phyloP scores from a whole-genome alignment of 2,329 filamentous ascomycete genomes.

The Trichothecium roseum region DNA sequence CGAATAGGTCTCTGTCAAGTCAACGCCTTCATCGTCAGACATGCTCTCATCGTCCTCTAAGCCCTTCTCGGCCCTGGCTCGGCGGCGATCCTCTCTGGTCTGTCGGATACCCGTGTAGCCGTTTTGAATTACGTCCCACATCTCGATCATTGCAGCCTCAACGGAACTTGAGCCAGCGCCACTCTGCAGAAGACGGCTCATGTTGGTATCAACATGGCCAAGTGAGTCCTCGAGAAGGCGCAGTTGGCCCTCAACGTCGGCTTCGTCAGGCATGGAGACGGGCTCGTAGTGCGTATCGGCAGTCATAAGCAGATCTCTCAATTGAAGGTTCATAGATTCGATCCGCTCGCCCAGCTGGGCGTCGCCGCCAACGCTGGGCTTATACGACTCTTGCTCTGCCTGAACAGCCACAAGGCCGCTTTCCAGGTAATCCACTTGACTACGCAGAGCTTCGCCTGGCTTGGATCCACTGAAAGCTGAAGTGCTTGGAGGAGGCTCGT shows the following conservation, averaged over 20 bases:
- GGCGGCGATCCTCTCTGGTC: constrained; percentile 41
- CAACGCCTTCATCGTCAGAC: constrained; percentile 50
- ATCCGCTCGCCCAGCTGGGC: constrained; percentile 40
- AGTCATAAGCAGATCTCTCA: constrained; percentile 46
- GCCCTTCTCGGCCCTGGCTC: constrained; percentile 44
- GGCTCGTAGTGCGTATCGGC: constrained; percentile 39
- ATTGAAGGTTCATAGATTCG: constrained; percentile 50
- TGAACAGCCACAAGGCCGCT: constrained; percentile 51
- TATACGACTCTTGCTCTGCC: constrained; percentile 39
- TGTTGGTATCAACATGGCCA: constrained; percentile 1
- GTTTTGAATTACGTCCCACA: constrained; percentile 47
- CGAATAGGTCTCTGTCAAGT: constrained; percentile 54
- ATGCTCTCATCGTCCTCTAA: constrained; percentile 48
- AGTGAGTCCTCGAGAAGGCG: constrained; percentile 11
- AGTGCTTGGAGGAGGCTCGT: constrained; percentile 29
- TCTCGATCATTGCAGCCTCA: constrained; percentile 38
- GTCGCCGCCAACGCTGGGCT: constrained; percentile 2
- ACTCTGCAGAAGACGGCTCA: constrained; percentile 2
- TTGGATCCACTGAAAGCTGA: constrained; percentile 18
- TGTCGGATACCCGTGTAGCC: constrained; percentile 43
- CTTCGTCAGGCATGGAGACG: constrained; percentile 46
- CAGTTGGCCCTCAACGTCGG: constrained; percentile 28
- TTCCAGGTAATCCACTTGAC: constrained; percentile 62
- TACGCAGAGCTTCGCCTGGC: constrained; percentile 35
- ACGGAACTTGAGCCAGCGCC: constrained; percentile 34